Percentiles rank a stretch among this genome's conserved stretches.
phyloP scores from a whole-genome alignment of 139 green algal species.

The Haematococcus sp. region DNA sequence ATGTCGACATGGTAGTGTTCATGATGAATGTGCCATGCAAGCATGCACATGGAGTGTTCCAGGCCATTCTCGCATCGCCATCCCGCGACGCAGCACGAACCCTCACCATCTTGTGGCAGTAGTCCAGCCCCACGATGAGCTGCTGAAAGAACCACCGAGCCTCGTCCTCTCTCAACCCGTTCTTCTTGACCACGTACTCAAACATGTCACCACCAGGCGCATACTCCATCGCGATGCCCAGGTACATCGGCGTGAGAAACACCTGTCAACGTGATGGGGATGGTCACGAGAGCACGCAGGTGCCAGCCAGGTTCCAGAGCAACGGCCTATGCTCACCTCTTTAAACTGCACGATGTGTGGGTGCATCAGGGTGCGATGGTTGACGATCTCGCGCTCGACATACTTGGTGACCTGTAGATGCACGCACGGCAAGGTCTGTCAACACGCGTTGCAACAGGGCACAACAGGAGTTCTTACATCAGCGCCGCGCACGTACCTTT shows the following conservation, averaged over 20 bases:
- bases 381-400: conserved; percentile 96
- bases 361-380: conserved; percentile 91
- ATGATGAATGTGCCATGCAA: neutral
- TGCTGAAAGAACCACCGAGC: conserved; percentile 99
- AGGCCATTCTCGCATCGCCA: neutral
- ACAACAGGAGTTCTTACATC: neutral
- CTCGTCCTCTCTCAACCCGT: conserved; percentile 87
- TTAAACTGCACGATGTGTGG: conserved; percentile 91
- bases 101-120: conserved; percentile 70
- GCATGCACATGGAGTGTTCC: neutral
- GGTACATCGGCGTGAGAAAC: conserved; percentile 79
- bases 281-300: neutral
- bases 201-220: conserved; percentile 92
- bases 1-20: neutral
- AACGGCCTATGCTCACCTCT: conserved; percentile 29
- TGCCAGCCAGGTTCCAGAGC: neutral
- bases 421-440: neutral
- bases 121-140: conserved; percentile 92
- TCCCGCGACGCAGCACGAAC: neutral
- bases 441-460: no score
- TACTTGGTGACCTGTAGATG: conserved; percentile 87
- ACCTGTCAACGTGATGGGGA: conserved; percentile 41
- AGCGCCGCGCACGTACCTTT: conserved; percentile 26
- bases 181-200: conserved; percentile 88
- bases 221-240: conserved; percentile 96